These are phyloP conservation scores for Pilasporangium apinafurcum DNA, from an alignment of 352 stramenopile species.

Conservation along the genomic window DNA sequence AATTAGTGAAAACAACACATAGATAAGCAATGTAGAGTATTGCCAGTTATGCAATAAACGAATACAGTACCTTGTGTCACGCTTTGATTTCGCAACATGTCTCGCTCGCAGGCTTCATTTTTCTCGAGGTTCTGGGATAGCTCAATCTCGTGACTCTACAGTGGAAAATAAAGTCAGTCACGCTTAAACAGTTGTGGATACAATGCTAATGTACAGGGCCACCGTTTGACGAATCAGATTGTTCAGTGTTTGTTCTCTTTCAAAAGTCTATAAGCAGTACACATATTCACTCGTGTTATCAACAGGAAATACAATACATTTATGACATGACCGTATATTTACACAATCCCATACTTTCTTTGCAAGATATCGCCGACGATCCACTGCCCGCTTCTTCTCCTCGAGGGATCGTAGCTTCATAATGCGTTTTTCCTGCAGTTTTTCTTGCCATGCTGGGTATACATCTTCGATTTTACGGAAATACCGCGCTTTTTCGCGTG, in stretches of 20 bases:
- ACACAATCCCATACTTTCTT: slow-evolving; percentile 45
- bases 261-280: slow-evolving; percentile 55
- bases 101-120: slow-evolving; percentile 63
- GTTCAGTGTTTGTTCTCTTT: slow-evolving; percentile 68
- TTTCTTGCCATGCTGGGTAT: slow-evolving; percentile 71
- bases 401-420: slow-evolving; percentile 56
- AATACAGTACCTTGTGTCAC: slow-evolving; percentile 27
- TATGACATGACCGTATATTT: not conserved
- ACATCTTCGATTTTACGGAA: slow-evolving; percentile 53
- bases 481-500: slow-evolving; percentile 59
- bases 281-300: too few species aligned
- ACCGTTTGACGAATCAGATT: slow-evolving; percentile 70
- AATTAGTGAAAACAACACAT: not conserved
- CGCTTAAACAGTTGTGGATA: not conserved
- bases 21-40: not conserved
- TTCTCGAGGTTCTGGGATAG: slow-evolving; percentile 68
- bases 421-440: slow-evolving; percentile 42
- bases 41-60: not conserved
- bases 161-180: not conserved
- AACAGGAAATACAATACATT: not conserved
- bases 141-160: slow-evolving; percentile 67
- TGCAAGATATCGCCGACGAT: slow-evolving; percentile 57
- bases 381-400: slow-evolving; percentile 63
- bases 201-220: not conserved
- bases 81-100: slow-evolving; percentile 50